These are phyloP conservation scores for Tilletia horrida DNA, from an alignment of 1,284 basidiomycete genomes.

Conservation along the genomic window DNA sequence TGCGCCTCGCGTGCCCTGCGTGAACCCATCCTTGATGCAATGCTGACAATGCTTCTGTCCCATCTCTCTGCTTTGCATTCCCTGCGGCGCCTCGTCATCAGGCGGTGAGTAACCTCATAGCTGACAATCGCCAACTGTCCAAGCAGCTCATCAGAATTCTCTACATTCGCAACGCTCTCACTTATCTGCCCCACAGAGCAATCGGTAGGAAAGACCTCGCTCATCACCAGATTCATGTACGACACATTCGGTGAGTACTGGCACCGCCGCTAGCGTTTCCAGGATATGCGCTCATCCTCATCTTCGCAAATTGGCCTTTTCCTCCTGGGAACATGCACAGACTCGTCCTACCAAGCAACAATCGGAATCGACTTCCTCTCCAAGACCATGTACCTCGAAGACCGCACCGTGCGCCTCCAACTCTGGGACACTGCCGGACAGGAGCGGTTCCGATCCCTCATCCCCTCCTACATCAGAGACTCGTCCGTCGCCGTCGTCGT, in stretches of 20 bases:
- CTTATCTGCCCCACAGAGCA: slow-evolving; percentile 24
- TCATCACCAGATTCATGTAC: slow-evolving; percentile 95
- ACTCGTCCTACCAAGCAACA: slow-evolving; percentile 99
- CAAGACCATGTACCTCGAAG: slow-evolving; percentile 99
- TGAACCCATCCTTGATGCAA: no score
- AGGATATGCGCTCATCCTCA: neutral
- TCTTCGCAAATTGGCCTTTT: neutral
- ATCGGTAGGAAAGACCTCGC: slow-evolving; percentile 67
- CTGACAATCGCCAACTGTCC: neutral
- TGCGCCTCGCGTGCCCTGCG: slow-evolving; percentile 21
- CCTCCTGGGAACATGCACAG: slow-evolving; percentile 51
- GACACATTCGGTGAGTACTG: slow-evolving; percentile 70
- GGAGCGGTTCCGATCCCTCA: slow-evolving; percentile 96
- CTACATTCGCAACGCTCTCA: neutral
- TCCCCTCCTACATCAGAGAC: slow-evolving; percentile 98
- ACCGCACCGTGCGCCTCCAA: slow-evolving; percentile 93
- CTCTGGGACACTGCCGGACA: slow-evolving; percentile 97
- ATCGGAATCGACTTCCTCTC: slow-evolving; percentile 99
- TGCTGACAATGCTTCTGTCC: no score
- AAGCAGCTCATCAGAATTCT: neutral
- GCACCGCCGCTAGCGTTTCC: neutral
- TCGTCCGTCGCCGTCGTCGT: slow-evolving; percentile 97
- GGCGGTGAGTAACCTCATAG: neutral
- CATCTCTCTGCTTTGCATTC: no score
- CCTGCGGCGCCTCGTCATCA: neutral